A percentile compares a stretch with the other conserved stretches of the same genome.
These are phyloP conservation scores for Epichloe gansuensis DNA, from an alignment of 2,329 filamentous ascomycete genomes.

Conservation along the genomic window DNA sequence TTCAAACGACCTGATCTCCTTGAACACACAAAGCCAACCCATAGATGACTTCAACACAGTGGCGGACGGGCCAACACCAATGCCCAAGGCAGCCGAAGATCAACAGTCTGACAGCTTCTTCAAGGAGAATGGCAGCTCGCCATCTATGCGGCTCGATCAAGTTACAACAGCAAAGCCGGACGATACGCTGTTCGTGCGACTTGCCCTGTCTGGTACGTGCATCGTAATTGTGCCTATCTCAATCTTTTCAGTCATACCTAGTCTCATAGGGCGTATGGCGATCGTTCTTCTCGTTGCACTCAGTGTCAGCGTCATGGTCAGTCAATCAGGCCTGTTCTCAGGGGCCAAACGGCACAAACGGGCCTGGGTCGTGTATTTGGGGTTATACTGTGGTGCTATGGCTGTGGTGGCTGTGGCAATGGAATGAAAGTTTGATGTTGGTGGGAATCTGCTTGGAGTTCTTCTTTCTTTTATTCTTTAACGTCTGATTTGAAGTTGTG, in stretches of 20 bases:
- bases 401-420: conserved; percentile 11
- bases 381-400: conserved; percentile 25
- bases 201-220: conserved; percentile 10
- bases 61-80: conserved; percentile 13
- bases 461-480: background rate
- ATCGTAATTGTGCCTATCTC: conserved; percentile 43
- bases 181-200: conserved; percentile 1
- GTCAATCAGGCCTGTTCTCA: conserved; percentile 15
- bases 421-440: background rate
- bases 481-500: too few species aligned
- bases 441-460: background rate
- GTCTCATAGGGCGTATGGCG: conserved; percentile 44
- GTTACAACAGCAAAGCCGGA: background rate
- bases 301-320: conserved; percentile 24
- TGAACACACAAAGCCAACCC: conserved; percentile 7
- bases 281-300: conserved; percentile 41
- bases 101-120: conserved; percentile 3
- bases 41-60: conserved; percentile 5
- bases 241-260: conserved; percentile 44
- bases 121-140: conserved; percentile 3
- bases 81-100: conserved; percentile 10
- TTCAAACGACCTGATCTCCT: conserved; percentile 40
- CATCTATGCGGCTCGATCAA: conserved; percentile 1
- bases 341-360: conserved; percentile 9
- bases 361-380: conserved; percentile 16